These are phyloP conservation scores for Hymenoscyphus salicellus DNA, from an alignment of 2,329 filamentous ascomycete species.

Conservation along the genomic window DNA sequence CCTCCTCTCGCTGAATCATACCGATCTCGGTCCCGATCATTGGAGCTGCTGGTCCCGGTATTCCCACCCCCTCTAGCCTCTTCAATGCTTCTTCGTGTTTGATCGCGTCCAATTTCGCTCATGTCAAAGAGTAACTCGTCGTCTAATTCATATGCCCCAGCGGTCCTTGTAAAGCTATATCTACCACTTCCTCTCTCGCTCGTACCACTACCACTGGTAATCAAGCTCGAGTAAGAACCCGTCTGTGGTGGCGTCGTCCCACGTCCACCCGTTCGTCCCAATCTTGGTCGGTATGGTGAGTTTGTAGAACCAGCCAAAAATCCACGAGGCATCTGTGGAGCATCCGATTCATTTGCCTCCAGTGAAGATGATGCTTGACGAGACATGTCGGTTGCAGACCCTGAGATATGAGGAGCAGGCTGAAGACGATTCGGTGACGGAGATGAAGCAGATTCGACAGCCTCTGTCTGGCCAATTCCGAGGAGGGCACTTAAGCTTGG, in stretches of 20 bases:
- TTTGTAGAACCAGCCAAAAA: slow-evolving; percentile 30
- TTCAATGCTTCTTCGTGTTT: slow-evolving; percentile 55
- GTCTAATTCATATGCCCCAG: slow-evolving; percentile 50
- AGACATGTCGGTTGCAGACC: slow-evolving; percentile 28
- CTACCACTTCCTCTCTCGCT: slow-evolving; percentile 39
- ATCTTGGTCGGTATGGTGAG: slow-evolving; percentile 33
- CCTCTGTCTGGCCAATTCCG: slow-evolving; percentile 43
- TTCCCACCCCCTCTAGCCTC: slow-evolving; percentile 40
- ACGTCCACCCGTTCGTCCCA: slow-evolving; percentile 34
- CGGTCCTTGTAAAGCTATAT: slow-evolving; percentile 45
- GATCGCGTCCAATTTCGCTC: slow-evolving; percentile 62
- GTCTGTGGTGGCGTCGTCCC: slow-evolving; percentile 34
- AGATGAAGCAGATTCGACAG: slow-evolving; percentile 34
- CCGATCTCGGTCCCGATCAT: slow-evolving; percentile 21
- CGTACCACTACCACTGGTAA: slow-evolving; percentile 34
- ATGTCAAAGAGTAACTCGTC: slow-evolving; percentile 72
- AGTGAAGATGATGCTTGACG: slow-evolving; percentile 32
- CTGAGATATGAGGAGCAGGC: slow-evolving; percentile 33
- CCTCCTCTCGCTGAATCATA: slow-evolving; percentile 28
- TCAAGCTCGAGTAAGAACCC: slow-evolving; percentile 38
- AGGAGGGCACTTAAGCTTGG: slow-evolving; percentile 64
- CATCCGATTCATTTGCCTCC: slow-evolving; percentile 29
- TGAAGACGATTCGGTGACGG: slow-evolving; percentile 35
- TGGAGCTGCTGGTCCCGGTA: slow-evolving; percentile 10
- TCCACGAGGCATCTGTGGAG: slow-evolving; percentile 28